A percentile compares a stretch with the other conserved stretches of the same genome.
Conservation (phyloP, 208 protist species). For the Leishmania major region DNA sequence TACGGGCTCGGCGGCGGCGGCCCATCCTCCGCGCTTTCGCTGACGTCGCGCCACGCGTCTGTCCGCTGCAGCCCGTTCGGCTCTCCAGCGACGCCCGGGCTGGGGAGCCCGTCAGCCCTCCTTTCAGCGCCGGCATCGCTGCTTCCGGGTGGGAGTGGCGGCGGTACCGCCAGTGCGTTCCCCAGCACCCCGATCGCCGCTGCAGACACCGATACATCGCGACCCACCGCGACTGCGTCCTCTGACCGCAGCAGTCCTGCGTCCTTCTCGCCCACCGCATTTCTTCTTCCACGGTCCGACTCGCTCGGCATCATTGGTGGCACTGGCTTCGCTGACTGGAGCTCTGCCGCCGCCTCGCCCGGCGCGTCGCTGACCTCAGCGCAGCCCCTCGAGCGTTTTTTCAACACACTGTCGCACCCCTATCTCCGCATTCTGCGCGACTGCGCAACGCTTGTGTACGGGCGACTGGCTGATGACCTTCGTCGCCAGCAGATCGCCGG, state of each 20-base stretch:
- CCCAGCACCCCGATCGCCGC: not conserved
- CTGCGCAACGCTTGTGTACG: constrained; percentile 64
- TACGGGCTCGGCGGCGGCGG: constrained; percentile 1
- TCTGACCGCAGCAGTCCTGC: constrained; percentile 20
- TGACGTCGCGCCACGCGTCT: not conserved
- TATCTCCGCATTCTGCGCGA: constrained; percentile 56
- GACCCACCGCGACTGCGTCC: constrained; percentile 4
- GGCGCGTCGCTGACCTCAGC: not conserved
- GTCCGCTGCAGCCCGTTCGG: constrained; percentile 6
- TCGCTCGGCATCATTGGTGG: not conserved
- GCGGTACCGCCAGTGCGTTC: not conserved
- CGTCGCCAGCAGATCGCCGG: constrained; percentile 59
- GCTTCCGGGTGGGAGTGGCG: not conserved
- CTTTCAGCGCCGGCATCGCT: not conserved
- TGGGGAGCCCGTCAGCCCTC: constrained; percentile 13
- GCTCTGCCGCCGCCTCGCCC: not conserved
- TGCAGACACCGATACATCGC: not conserved
- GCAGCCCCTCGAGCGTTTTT: constrained; percentile 16
- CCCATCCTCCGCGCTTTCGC: not conserved
- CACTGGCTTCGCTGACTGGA: not conserved
- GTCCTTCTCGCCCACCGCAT: constrained; percentile 9
- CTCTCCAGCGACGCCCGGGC: constrained; percentile 10
- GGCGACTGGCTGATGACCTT: constrained; percentile 60
- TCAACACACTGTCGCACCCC: constrained; percentile 30
- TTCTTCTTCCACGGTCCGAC: not conserved